Percentiles rank a stretch among this genome's conserved stretches.
These are phyloP conservation scores for Xylaria sp. DNA, from an alignment of 2,329 filamentous ascomycete genomes.

Conservation along the genomic window DNA sequence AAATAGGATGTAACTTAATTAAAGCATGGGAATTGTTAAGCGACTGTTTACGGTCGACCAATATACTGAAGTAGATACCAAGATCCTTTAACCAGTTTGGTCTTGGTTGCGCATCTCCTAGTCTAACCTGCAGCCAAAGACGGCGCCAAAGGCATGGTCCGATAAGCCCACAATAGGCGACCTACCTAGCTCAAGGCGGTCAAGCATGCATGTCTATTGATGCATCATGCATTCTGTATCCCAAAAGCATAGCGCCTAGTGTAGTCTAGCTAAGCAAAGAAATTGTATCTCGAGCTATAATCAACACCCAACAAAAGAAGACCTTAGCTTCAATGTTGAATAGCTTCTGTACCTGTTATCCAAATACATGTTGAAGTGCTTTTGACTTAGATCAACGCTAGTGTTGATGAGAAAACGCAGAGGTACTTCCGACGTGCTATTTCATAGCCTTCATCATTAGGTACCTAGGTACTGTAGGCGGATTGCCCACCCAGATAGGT, in stretches of 20 bases:
- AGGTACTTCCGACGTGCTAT: no score
- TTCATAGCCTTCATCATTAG: no score
- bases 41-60: not conserved
- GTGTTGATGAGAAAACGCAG: no score
- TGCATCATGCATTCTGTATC: slow-evolving; percentile 23
- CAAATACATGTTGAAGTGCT: no score
- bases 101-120: slow-evolving; percentile 5
- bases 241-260: not conserved
- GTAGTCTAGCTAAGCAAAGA: no score
- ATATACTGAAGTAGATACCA: not conserved
- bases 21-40: not conserved
- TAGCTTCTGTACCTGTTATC: not conserved
- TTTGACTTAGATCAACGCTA: no score
- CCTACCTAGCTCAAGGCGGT: slow-evolving; percentile 33
- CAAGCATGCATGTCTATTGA: slow-evolving; percentile 28
- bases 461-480: no score
- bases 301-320: not conserved
- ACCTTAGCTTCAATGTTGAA: not conserved
- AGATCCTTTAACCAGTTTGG: not conserved
- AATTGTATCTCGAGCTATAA: not conserved
- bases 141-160: slow-evolving; percentile 11
- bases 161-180: slow-evolving; percentile 29
- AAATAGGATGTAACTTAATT: not conserved
- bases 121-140: not conserved
- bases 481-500: not conserved